Evolutionary conservation across 2,329 filamentous ascomycete species (phyloP).

Genomic region (Thermoascus crustaceus): DNA sequence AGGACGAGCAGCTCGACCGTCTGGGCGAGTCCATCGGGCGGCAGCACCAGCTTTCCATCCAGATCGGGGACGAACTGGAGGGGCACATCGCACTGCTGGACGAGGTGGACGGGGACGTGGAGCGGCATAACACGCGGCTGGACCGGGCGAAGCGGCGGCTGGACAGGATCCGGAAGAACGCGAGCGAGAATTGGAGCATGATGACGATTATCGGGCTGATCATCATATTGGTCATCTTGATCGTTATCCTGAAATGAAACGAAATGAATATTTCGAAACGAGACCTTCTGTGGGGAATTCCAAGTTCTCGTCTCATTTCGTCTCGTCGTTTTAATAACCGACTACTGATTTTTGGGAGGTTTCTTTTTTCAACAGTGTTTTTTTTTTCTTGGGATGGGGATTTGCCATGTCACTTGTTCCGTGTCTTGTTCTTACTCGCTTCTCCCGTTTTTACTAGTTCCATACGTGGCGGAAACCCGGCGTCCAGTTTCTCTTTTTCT

Average conservation of each 20-base stretch:
- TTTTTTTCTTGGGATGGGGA: slow-evolving; percentile 4
- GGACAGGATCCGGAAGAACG: slow-evolving; percentile 62
- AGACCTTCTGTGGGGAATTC: no score
- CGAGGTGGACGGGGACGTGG: slow-evolving; percentile 74
- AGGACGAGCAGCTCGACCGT: slow-evolving; percentile 86
- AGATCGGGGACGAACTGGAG: slow-evolving; percentile 93
- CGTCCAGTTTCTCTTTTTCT: no score
- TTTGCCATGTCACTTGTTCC: slow-evolving; percentile 3
- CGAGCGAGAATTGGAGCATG: slow-evolving; percentile 82
- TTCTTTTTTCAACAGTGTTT: not conserved
- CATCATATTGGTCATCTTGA: slow-evolving; percentile 70
- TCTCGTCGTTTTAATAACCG: no score
- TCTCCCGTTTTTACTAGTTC: no score
- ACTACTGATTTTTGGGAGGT: slow-evolving; percentile 2
- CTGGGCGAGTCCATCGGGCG: slow-evolving; percentile 79
- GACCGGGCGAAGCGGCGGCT: slow-evolving; percentile 66
- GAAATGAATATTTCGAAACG: not conserved
- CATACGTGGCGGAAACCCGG: no score
- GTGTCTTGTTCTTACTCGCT: slow-evolving; percentile 6
- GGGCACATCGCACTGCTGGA: slow-evolving; percentile 82
- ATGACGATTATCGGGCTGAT: slow-evolving; percentile 73
- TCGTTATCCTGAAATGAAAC: slow-evolving; percentile 66
- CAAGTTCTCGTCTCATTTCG: no score
- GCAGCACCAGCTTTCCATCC: slow-evolving; percentile 86
- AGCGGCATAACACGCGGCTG: slow-evolving; percentile 69